These are phyloP conservation scores for Ogataea nakhonphanomensis DNA, from an alignment of 805 yeast species.

Conservation along the genomic window DNA sequence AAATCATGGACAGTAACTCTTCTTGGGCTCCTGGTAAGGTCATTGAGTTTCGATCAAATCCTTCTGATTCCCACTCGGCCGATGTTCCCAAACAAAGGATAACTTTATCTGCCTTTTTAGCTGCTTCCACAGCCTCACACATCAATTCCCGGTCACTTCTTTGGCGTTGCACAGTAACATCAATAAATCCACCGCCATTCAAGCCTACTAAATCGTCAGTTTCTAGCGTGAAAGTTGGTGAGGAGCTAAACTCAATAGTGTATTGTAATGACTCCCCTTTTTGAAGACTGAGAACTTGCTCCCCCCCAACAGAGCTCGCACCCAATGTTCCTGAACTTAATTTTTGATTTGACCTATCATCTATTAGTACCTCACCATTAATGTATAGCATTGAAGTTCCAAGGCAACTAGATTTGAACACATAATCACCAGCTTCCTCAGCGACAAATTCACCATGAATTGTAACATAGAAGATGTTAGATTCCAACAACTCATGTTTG, in stretches of 20 bases:
- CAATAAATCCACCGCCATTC: conserved; percentile 34
- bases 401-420: conserved; percentile 37
- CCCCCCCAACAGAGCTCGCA: conserved; percentile 21
- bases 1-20: conserved; percentile 42
- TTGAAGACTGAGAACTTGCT: conserved; percentile 25
- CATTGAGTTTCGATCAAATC: conserved; percentile 51
- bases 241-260: conserved; percentile 41
- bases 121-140: conserved; percentile 44
- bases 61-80: conserved; percentile 58
- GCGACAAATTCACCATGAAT: conserved; percentile 38
- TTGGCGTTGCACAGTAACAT: conserved; percentile 18
- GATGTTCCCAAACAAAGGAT: conserved; percentile 51
- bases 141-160: conserved; percentile 34
- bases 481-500: conserved; percentile 17
- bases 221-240: conserved; percentile 33
- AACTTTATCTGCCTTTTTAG: conserved; percentile 51
- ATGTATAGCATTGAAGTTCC: conserved; percentile 44
- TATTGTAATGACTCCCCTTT: conserved; percentile 36
- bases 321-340: conserved; percentile 41
- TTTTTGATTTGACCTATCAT: conserved; percentile 41
- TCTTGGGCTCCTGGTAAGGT: conserved; percentile 48
- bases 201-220: conserved; percentile 19
- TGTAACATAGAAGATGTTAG: conserved; percentile 35
- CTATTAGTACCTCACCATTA: conserved; percentile 41
- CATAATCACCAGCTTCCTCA: conserved; percentile 38